Evolutionary conservation across 2,329 filamentous ascomycete genomes (phyloP), one percentile per base, ranked within the genome.

Genomic region (Nemania diffusa): DNA sequence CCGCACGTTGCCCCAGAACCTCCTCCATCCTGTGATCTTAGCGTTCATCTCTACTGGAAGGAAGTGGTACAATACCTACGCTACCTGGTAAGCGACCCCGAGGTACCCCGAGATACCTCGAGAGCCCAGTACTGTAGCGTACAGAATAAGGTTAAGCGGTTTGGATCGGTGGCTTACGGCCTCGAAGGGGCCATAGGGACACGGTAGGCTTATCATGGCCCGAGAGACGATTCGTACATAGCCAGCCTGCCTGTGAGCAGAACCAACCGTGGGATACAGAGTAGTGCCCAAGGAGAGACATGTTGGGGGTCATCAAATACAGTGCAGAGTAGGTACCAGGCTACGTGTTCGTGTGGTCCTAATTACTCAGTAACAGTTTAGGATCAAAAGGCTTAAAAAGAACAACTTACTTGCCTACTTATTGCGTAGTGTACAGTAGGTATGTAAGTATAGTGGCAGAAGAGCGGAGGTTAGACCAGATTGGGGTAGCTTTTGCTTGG

Each of bases 71-170:
- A 61, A 34, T 34, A 34, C 26, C 34, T 40, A 13, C 34, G 67
- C 67, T 64, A 71, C 72, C 69, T 69, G 69, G 64, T 62, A 64
- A 62, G 67, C 67, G 66, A 72, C 69, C 57, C 68, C 52, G 59
- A 70, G 64, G 59, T 71, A 75, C 72, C 70, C 72, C 60, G 66
- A 68, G 69, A 73, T 74, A 75, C 73, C 62, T 71, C 64, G 59
- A 68, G 34, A 44, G 29, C 20, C 58, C 48, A 56, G 48, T n/a
- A 53, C 27, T 29, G 32, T 26, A n/a, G 11, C 34, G 8, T 40
- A 61, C 51, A 34, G 20, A 11, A 32, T 46, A 34, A 34, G 6
- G 15, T 11, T 22, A 34, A 50, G 64, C 55, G 62, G 57, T 68
- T 50, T n/a, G 29, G 68, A 59, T 57, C 69, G 60, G 65, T 69